Percentiles rank a stretch among this genome's conserved stretches.
phyloP scores from a whole-genome alignment of 495 filamentous ascomycete species.

The Lasiosphaeria miniovina region DNA sequence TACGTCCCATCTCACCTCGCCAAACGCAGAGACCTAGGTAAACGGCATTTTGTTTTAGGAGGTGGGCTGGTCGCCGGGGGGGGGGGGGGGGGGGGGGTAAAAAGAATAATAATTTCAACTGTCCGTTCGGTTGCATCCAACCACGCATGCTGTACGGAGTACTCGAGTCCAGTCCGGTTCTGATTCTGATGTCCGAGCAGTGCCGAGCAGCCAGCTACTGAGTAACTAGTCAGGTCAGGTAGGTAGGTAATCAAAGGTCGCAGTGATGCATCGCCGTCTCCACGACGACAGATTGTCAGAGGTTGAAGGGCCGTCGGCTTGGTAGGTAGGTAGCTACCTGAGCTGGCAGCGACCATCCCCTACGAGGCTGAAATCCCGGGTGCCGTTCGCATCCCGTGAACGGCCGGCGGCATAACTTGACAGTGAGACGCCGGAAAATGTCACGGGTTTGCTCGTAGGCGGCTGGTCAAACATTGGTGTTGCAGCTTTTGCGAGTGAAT shows the following conservation, averaged over 20 bases:
- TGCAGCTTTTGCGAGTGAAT: neutral
- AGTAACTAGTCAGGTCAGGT: neutral
- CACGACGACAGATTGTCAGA: conserved; percentile 3
- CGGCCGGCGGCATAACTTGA: neutral
- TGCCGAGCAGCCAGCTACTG: neutral
- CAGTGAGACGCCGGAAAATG: neutral
- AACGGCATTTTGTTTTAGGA: too few species aligned
- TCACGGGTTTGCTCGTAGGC: neutral
- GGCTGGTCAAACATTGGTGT: neutral
- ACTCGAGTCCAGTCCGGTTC: too few species aligned
- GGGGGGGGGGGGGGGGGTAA: too few species aligned
- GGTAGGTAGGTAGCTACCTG: neutral
- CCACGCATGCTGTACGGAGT: too few species aligned
- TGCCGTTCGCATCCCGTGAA: neutral
- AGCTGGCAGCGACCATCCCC: neutral
- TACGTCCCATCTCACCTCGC: too few species aligned
- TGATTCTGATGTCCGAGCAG: too few species aligned
- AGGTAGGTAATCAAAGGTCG: neutral
- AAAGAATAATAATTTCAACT: too few species aligned
- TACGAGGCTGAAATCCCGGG: neutral
- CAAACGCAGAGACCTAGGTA: too few species aligned
- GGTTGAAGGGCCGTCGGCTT: too few species aligned
- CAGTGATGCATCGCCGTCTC: conserved; percentile 11
- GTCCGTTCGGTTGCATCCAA: too few species aligned
- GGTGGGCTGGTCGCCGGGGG: too few species aligned